Base-by-base conservation (phyloP, 2,329 filamentous ascomycete genomes). In the Fusarium kyushuense region DNA sequence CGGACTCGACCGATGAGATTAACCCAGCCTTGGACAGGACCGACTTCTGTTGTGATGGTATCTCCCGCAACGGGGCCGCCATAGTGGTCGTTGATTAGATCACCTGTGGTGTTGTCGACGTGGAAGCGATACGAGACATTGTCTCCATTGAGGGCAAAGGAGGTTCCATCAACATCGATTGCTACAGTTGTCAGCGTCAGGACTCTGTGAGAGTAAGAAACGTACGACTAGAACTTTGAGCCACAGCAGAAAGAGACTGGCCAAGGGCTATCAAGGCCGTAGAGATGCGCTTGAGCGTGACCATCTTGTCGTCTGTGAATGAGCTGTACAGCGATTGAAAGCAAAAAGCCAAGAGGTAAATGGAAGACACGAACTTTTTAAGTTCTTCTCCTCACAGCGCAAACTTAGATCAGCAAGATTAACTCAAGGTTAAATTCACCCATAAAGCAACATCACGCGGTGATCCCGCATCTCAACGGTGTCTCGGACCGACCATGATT, bases 121-220 rank as follows among this genome's bases (percentile, higher is more conserved):
- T 90, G 88, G 74, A 90, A 89, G 46, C 86, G 85, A 71, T 90
- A 90, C 8, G 87, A 89, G 35, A 88, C 80, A 60, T 81, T 80
- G 41, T 84, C 77, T 29, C 85, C 87, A 25, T 86, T 86, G 40
- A 90, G 78, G 3, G 85, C 82, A 65, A 90, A 90, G n/a, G 83
- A 83, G 2, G 78, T 83, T 10, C 85, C 86, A 10, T 86, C 77
- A 17, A 84, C 84, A 19, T 79, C 79, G 53, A 89, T 82, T 41
- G 82, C 86, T 87, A 27, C 2, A 16, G 11, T 21, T n/a, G 33
- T 69, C 16, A 67, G 63, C 23, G 13, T 27, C 38, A 6, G 2
- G 5, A 7, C 3, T 14, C 1, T 3, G 1, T 10, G 4, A 30
- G 5, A 10, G 2, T 5, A 9, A 11, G 35, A 9, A 27, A 58